Base-by-base conservation (phyloP, 176 grass and related monocot genomes). In the Aegilops longissima region DNA sequence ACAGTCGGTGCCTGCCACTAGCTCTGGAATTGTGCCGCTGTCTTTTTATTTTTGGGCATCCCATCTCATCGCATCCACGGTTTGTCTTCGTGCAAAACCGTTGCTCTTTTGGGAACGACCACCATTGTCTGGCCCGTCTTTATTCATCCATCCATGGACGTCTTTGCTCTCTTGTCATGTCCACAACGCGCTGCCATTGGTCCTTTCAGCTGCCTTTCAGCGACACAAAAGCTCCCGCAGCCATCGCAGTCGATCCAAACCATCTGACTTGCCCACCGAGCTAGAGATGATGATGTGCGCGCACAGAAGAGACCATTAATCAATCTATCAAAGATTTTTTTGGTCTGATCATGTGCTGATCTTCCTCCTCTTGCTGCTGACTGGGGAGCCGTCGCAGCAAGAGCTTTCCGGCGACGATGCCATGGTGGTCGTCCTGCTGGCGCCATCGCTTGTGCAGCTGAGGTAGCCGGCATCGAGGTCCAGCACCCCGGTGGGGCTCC, bases 381-480 rank as follows among this genome's bases (percentile, higher is more conserved):
- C 76, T 11, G 94, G 87, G 72, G 87, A 88, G 83, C 72, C 45
- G 21, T 84, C 84, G 71, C 38, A 68, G 11, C 21, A 86, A 42
- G 51, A 91, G 76, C 76, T 80, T 25, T 2, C 16, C 5, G 72
- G 29, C 3, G 70, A 44, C 0, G 71, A 21, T 0, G 35, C 40
- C 51, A 6, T 18, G 27, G 23, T n/a, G 1, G 42, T 31, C 5
- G 84, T 63, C 0, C 59, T 56, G 6, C 42, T 14, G 9, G 89
- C 54, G 39, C 74, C 67, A 11, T 89, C 85, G 27, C 90, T 92
- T 8, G 81, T 79, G 87, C 90, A 99, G 92, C 94, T 97, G 5
- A 99, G 87, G 91, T 94, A 95, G 82, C 89, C 92, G 17, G 92
- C 92, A 80, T 99, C 97, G 5, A 99, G 45, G 86, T 99, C 97